Base-by-base conservation (phyloP, 208 protist species). In the Lotmaria passim region DNA sequence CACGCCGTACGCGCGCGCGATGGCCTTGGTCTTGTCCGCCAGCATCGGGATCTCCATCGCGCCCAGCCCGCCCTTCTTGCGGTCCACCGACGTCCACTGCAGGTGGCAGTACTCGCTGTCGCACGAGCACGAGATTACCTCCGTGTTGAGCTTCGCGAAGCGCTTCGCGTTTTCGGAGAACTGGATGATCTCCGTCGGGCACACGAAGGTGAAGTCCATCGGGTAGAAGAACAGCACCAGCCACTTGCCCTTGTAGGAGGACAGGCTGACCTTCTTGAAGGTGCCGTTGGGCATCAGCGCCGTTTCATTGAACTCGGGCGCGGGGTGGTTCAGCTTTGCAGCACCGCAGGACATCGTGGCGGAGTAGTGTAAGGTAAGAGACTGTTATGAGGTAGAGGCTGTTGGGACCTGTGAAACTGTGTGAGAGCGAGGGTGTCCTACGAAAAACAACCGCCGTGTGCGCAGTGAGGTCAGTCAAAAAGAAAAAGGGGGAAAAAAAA, bases 161-260 rank as follows among this genome's bases (percentile, higher is more conserved):
- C 98, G 84, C 59, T 91, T 90, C 48, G 77, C 79, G 70, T 81
- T 74, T 66, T 99, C 96, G 44, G 78, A 92, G 93, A 98, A 99
- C 70, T 97, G 93, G 73, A 96, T 94, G 68, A 99, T 98, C 89
- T 99, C 97, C 15, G 96, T 98, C 38, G 98, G 98, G 88, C 98
- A 99, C 67, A 99, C 97, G 73, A 99, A 99, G 67, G 96, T 98
- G 87, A 98, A 99, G 83, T 98, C 97, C 30, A 98, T 68, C 30
- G 97, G 97, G 79, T 98, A 98, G 87, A 99, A 99, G 91, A 99
- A 98, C 39, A 98, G 89, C 44, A 98, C 93, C 23, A 98, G 70
- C 77, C 92, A 98, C 79, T 96, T 98, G 70, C 96, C 96, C 79
- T 90, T 93, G 93, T 95, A 98, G 57, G 94, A 88, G 21, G 67